Conservation (phyloP, 2,329 filamentous ascomycete species). For the Rhinocladiella mackenziei region DNA sequence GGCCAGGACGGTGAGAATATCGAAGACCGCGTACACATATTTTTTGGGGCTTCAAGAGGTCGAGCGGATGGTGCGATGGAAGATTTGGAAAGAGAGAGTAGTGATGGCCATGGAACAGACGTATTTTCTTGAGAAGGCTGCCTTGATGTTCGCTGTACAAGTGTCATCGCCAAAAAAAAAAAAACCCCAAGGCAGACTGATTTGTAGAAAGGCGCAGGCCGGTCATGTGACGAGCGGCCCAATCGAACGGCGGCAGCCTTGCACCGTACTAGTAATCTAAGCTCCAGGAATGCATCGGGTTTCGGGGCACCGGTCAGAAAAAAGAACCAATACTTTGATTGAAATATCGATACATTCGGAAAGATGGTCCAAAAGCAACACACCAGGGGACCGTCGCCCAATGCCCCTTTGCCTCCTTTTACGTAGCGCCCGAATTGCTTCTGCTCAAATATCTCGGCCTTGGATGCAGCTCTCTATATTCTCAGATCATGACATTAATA, state of each 20-base stretch:
- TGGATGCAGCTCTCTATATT: too few relatives aligned
- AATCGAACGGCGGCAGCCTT: not conserved
- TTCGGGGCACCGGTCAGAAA: too few relatives aligned
- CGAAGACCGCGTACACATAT: conserved; percentile 11
- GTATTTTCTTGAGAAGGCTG: not conserved
- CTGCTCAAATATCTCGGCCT: too few relatives aligned
- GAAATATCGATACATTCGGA: too few relatives aligned
- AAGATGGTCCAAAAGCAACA: too few relatives aligned
- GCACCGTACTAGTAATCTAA: not conserved
- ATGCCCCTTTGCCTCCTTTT: too few relatives aligned
- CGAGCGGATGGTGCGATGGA: not conserved
- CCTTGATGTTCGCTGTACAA: not conserved
- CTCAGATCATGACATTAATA: too few relatives aligned
- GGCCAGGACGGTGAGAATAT: conserved; percentile 2
- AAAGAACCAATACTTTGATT: too few relatives aligned
- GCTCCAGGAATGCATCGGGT: not conserved
- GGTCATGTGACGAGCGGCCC: not conserved
- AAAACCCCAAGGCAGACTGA: too few relatives aligned
- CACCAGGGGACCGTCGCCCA: too few relatives aligned
- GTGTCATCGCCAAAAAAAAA: too few relatives aligned
- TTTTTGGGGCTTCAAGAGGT: conserved; percentile 7
- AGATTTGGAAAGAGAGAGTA: not conserved
- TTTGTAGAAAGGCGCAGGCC: not conserved
- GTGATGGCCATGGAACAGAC: not conserved
- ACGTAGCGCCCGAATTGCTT: too few relatives aligned